Evolutionary conservation across 768 basidiomycete species (phyloP).

Genomic region (Leccinum longicurvipes): DNA sequence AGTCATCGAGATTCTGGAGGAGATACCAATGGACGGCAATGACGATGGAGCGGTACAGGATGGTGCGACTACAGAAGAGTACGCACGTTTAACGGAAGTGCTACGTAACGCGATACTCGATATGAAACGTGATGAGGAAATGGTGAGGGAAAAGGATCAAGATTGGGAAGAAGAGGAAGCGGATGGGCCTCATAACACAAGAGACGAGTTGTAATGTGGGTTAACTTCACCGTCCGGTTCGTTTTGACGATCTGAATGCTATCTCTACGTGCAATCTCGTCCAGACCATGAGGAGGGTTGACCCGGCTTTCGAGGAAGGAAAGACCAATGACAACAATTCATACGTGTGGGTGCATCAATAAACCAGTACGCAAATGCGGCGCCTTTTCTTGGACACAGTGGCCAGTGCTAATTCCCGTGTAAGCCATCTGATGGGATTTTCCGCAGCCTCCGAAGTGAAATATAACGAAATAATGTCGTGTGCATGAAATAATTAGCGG

Average conservation of each 20-base stretch:
- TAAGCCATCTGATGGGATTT: slow-evolving; percentile 3
- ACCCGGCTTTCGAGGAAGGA: slow-evolving; percentile 2
- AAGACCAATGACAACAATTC: neutral
- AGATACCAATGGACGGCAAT: slow-evolving; percentile 34
- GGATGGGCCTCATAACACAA: slow-evolving; percentile 28
- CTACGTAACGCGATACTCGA: slow-evolving; percentile 55
- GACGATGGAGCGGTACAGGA: slow-evolving; percentile 21
- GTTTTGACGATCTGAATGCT: slow-evolving; percentile 16
- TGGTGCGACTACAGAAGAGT: slow-evolving; percentile 37
- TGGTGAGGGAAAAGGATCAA: slow-evolving; percentile 20
- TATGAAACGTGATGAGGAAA: slow-evolving; percentile 36
- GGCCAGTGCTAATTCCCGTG: slow-evolving; percentile 22
- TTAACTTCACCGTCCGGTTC: slow-evolving; percentile 14
- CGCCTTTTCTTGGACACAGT: slow-evolving; percentile 4
- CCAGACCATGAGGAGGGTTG: neutral
- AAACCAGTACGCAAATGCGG: slow-evolving; percentile 8
- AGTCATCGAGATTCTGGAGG: slow-evolving; percentile 45
- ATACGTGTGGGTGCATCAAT: slow-evolving; percentile 25
- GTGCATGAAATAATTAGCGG: slow-evolving; percentile 9
- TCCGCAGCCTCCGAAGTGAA: slow-evolving; percentile 2
- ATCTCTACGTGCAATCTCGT: slow-evolving; percentile 6
- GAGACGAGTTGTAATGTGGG: slow-evolving; percentile 33
- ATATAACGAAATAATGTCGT: slow-evolving; percentile 10
- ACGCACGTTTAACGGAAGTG: slow-evolving; percentile 45
- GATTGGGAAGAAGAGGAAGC: slow-evolving; percentile 30